Percentiles rank a stretch among this genome's conserved stretches.
Conservation (phyloP, 2,329 filamentous ascomycete species). For the Penicillium sp. region DNA sequence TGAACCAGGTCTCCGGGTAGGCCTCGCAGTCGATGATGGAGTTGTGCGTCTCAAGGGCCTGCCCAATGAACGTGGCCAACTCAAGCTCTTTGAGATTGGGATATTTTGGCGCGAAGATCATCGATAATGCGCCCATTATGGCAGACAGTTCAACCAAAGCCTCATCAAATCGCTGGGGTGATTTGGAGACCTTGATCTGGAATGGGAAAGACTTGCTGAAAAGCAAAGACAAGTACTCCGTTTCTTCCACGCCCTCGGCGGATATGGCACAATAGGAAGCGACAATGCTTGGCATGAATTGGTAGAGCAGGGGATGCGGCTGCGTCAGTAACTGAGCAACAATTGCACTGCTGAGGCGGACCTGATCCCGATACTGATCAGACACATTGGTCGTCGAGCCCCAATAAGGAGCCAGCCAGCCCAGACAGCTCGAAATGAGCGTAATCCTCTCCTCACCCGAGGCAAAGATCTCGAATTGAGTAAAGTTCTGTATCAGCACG, state of each 20-base stretch:
- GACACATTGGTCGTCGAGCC: constrained; percentile 66
- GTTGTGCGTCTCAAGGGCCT: constrained; percentile 75
- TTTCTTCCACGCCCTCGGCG: constrained; percentile 54
- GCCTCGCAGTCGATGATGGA: constrained; percentile 85
- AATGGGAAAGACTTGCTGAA: constrained; percentile 92
- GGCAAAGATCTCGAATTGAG: constrained; percentile 72
- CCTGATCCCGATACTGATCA: constrained; percentile 86
- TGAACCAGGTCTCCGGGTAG: constrained; percentile 85
- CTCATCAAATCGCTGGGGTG: constrained; percentile 68
- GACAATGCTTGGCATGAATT: constrained; percentile 85
- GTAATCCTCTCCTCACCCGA: constrained; percentile 68
- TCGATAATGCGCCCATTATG: constrained; percentile 74
- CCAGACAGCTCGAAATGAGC: constrained; percentile 72
- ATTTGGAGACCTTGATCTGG: constrained; percentile 61
- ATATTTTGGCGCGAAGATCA: constrained; percentile 65
- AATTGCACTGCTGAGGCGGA: constrained; percentile 87
- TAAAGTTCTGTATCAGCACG: constrained; percentile 86
- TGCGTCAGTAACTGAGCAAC: constrained; percentile 77
- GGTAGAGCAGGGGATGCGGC: constrained; percentile 72
- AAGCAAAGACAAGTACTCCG: constrained; percentile 67
- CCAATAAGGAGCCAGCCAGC: constrained; percentile 94
- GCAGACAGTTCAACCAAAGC: constrained; percentile 82
- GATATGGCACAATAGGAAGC: constrained; percentile 80
- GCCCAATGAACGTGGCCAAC: constrained; percentile 66
- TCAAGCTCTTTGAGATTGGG: constrained; percentile 73